phyloP scores from a whole-genome alignment of 1,284 basidiomycete genomes.

The Marasmius fiardii region DNA sequence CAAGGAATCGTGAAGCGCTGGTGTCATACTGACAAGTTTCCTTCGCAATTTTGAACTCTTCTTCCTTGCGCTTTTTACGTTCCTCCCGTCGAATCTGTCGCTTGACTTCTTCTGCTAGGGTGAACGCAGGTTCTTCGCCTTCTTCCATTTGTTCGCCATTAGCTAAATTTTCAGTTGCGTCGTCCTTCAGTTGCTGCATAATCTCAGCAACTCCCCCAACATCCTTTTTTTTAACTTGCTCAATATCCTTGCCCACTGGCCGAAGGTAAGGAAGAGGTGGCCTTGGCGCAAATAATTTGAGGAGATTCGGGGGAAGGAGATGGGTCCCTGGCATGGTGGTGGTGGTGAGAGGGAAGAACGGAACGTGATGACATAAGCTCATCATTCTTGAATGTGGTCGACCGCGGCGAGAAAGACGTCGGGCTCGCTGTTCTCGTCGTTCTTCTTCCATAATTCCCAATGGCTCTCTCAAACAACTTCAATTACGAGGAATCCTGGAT shows the following conservation, averaged over 20 bases:
- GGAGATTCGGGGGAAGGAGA: conserved; percentile 88
- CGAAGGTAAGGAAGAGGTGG: conserved; percentile 83
- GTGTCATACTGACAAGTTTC: conserved; percentile 65
- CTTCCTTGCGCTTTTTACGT: conserved; percentile 73
- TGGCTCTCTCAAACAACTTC: conserved; percentile 27
- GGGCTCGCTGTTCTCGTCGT: conserved; percentile 41
- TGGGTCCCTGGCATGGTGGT: conserved; percentile 78
- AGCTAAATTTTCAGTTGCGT: conserved; percentile 64
- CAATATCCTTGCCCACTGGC: conserved; percentile 80
- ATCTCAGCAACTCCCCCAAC: conserved; percentile 73
- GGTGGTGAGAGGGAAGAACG: conserved; percentile 8
- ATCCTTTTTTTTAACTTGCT: conserved; percentile 67
- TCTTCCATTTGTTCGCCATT: conserved; percentile 68
- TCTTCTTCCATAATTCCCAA: conserved; percentile 57
- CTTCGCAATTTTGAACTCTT: conserved; percentile 80
- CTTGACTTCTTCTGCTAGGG: conserved; percentile 75
- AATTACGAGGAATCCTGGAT: conserved; percentile 14
- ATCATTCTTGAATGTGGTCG: conserved; percentile 3
- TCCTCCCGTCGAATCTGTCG: conserved; percentile 78
- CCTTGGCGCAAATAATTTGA: conserved; percentile 92
- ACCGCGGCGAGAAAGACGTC: conserved; percentile 2
- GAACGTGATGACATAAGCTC: background rate
- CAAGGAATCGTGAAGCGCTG: conserved; percentile 3
- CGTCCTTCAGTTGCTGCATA: conserved; percentile 72
- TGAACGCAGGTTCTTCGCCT: conserved; percentile 75